Base-by-base conservation (phyloP, 192 early-diverging fungal genomes). In the Podila epicladia region DNA sequence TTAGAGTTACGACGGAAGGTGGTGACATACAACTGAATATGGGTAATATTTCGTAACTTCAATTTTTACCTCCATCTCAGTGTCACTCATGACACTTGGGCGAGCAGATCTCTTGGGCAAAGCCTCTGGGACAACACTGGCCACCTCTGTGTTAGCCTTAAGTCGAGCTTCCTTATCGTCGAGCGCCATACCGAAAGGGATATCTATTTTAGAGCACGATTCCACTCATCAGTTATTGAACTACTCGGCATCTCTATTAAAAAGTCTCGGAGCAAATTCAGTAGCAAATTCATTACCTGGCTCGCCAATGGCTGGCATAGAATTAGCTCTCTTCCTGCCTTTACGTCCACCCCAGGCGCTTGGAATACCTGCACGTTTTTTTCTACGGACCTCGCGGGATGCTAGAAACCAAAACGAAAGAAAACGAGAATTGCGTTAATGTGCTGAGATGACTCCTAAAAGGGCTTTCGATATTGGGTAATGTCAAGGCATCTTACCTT, bases 51-150 rank as follows among this genome's bases (percentile, higher is more conserved):
- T 19, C n/a, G 37, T 33, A 9, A 45, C 9, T 31, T 28, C 26
- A 24, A 33, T 22, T 65, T 72, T 65, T 72, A 82, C 86, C 78
- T 91, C 90, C 66, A 91, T 84, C 65, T 90, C 90, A n/a, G 87
- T 91, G 62, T 91, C 90, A 50, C 88, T 89, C 58, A 89, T 76
- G 9, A 88, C 87, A 41, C 71, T 85, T 41, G 68, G 65, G 32
- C 75, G 62, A 24, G 50, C 41, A 49, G 41, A 53, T 31, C 62
- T 61, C 51, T 71, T 79, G 3, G 70, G 68, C 11, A 60, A 3
- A 26, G 26, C 48, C 37, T 71, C 72, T 38, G 57, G 31, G 12
- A 24, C 41, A 35, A 51, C 63, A 28, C 29, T 50, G 37, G 50
- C 53, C 29, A 71, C 77, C 45, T 67, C 72, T 55, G 49, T 69